These are phyloP conservation scores for Cutaneotrichosporon mucoides DNA, from an alignment of 1,284 basidiomycete species.

Conservation along the genomic window DNA sequence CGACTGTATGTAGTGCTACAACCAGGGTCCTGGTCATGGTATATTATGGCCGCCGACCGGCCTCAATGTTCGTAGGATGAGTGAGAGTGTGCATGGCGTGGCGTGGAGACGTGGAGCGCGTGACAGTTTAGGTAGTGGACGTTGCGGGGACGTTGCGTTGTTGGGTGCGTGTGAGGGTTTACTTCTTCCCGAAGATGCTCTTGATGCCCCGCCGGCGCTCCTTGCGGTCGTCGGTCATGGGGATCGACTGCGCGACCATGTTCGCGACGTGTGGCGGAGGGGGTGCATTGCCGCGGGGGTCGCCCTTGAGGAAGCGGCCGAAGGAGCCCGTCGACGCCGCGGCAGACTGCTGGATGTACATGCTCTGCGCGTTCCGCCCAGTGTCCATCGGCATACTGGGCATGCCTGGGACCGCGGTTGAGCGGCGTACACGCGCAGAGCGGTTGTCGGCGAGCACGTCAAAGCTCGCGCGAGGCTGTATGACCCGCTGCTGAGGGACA, in stretches of 20 bases:
- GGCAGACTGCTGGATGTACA: conserved; percentile 29
- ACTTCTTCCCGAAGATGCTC: conserved; percentile 18
- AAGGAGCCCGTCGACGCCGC: conserved; percentile 25
- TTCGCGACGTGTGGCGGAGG: conserved; percentile 4
- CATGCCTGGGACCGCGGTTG: conserved; percentile 10
- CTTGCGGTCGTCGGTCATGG: conserved; percentile 15
- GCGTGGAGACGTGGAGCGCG: background rate
- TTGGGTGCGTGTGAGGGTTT: background rate
- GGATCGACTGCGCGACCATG: conserved; percentile 1
- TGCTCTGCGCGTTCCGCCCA: conserved; percentile 22
- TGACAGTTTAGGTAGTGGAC: background rate
- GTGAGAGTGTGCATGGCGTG: conserved; percentile 1
- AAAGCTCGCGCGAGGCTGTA: conserved; percentile 23
- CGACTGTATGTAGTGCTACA: conserved; percentile 7
- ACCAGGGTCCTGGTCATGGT: conserved; percentile 5
- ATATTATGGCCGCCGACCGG: background rate
- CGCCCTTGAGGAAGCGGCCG: conserved; percentile 17
- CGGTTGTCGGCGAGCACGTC: conserved; percentile 12
- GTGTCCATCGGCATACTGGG: background rate
- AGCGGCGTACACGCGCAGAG: conserved; percentile 10
- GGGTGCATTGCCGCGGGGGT: background rate
- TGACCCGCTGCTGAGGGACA: conserved; percentile 6
- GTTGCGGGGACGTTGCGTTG: background rate
- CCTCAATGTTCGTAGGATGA: background rate
- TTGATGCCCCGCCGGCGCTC: conserved; percentile 21